Percentiles rank a stretch among this genome's conserved stretches.
These are phyloP conservation scores for Acer negundo DNA, from an alignment of 345 rosid genomes.

Conservation along the genomic window DNA sequence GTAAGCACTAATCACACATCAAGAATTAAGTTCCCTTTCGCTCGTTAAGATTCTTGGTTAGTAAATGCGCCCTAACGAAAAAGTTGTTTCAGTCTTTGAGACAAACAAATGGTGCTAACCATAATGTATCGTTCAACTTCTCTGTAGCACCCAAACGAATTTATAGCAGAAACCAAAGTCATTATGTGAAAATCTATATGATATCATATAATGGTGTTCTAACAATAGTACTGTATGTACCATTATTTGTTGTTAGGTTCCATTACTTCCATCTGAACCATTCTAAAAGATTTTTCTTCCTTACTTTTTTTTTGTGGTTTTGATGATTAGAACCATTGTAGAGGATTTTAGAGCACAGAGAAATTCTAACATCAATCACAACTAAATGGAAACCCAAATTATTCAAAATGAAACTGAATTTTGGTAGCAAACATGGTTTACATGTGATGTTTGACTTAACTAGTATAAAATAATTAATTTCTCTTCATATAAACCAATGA, in stretches of 20 bases:
- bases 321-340: background rate
- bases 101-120: background rate
- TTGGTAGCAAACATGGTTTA: background rate
- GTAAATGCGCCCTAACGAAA: too few relatives aligned
- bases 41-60: too few relatives aligned
- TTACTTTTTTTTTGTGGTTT: background rate
- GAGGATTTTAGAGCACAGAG: conserved; percentile 3
- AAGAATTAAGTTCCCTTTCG: too few relatives aligned
- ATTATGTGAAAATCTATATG: background rate
- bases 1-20: too few relatives aligned
- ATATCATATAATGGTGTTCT: background rate
- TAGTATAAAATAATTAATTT: background rate
- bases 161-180: background rate
- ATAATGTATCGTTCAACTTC: background rate
- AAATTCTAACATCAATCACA: conserved; percentile 3
- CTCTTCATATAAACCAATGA: background rate
- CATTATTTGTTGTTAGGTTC: background rate
- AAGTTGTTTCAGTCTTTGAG: background rate
- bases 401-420: background rate
- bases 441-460: background rate
- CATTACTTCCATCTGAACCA: background rate
- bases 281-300: background rate
- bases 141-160: background rate
- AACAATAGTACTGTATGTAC: background rate
- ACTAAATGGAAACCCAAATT: background rate